Percentiles rank a stretch among this genome's conserved stretches.
phyloP scores from a whole-genome alignment of 495 filamentous ascomycete genomes.

The Penicillium steckii region DNA sequence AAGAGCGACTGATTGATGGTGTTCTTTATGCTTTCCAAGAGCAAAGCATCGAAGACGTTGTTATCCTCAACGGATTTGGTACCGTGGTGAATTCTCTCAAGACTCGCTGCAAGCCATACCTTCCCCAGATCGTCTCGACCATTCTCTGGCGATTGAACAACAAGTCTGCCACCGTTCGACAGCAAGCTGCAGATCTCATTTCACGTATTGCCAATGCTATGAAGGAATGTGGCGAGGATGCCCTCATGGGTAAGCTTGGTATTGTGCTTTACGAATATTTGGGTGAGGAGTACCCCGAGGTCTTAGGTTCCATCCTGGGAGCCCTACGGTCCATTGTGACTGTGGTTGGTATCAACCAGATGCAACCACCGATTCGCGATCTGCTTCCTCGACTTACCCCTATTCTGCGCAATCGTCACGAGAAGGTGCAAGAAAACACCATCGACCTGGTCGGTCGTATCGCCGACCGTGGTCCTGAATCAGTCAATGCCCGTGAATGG shows the following conservation, averaged over 20 bases:
- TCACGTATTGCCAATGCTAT: conserved; percentile 97
- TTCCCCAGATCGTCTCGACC: conserved; percentile 93
- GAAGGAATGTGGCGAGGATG: conserved; percentile 97
- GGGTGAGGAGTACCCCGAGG: conserved; percentile 98
- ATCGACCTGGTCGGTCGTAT: conserved; percentile 99
- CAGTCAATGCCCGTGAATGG: conserved; percentile 96
- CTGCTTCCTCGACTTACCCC: conserved; percentile 93
- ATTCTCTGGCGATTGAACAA: conserved; percentile 99
- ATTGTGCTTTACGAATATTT: conserved; percentile 98
- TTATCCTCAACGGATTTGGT: conserved; percentile 98
- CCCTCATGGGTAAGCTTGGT: conserved; percentile 91
- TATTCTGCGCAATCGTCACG: conserved; percentile 96
- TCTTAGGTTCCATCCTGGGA: conserved; percentile 93
- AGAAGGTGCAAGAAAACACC: conserved; percentile 99
- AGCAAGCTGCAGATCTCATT: conserved; percentile 95
- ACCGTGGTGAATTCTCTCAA: conserved; percentile 96
- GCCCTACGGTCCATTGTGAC: conserved; percentile 96
- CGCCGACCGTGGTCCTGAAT: conserved; percentile 93
- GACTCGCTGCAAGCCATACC: conserved; percentile 90
- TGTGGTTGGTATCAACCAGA: conserved; percentile 95
- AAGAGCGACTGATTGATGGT: conserved; percentile 92
- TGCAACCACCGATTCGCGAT: conserved; percentile 99
- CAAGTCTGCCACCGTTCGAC: conserved; percentile 91
- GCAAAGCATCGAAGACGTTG: conserved; percentile 92
- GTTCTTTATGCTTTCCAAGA: conserved; percentile 98